Percentiles rank a stretch among this genome's conserved stretches.
Evolutionary conservation across 345 rosid genomes (phyloP).

Genomic region (Cochlearia excelsa): DNA sequence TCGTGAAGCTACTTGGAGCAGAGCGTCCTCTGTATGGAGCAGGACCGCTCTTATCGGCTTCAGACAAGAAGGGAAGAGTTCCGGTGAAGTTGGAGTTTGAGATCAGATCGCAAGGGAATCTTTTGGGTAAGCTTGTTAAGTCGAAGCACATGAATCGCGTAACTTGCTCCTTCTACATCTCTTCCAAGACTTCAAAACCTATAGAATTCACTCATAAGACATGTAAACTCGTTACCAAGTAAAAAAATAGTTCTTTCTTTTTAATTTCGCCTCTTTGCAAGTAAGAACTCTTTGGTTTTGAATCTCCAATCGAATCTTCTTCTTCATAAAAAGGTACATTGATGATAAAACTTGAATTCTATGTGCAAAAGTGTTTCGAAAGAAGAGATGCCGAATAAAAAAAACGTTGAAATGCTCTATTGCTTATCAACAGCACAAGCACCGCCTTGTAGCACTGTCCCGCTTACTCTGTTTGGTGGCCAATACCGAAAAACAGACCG

Average conservation of each 20-base stretch:
- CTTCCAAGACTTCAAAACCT: slow-evolving; percentile 43
- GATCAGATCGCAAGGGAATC: slow-evolving; percentile 58
- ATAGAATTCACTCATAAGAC: slow-evolving; percentile 44
- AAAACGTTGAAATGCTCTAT: slow-evolving; percentile 33
- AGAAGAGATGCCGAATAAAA: slow-evolving; percentile 5
- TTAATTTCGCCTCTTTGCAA: slow-evolving; percentile 4
- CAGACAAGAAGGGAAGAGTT: slow-evolving; percentile 44
- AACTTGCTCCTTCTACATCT: slow-evolving; percentile 55
- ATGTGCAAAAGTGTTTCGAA: slow-evolving; percentile 17
- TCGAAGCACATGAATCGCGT: slow-evolving; percentile 50
- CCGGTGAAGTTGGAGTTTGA: slow-evolving; percentile 62
- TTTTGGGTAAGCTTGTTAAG: slow-evolving; percentile 72
- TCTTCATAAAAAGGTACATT: slow-evolving; percentile 12
- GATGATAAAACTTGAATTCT: not conserved
- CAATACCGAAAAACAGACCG: slow-evolving; percentile 86
- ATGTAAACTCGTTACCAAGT: slow-evolving; percentile 38
- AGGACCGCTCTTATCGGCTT: slow-evolving; percentile 47
- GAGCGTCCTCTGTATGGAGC: slow-evolving; percentile 82
- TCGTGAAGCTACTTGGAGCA: slow-evolving; percentile 45
- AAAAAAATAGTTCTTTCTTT: not conserved
- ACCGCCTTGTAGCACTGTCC: slow-evolving; percentile 60
- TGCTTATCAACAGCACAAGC: slow-evolving; percentile 58
- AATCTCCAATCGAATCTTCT: slow-evolving; percentile 7
- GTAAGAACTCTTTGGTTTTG: not conserved
- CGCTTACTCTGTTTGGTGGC: slow-evolving; percentile 83